Conservation (phyloP, 1,139 yeast species). For the Yamadazyma triangularis region DNA sequence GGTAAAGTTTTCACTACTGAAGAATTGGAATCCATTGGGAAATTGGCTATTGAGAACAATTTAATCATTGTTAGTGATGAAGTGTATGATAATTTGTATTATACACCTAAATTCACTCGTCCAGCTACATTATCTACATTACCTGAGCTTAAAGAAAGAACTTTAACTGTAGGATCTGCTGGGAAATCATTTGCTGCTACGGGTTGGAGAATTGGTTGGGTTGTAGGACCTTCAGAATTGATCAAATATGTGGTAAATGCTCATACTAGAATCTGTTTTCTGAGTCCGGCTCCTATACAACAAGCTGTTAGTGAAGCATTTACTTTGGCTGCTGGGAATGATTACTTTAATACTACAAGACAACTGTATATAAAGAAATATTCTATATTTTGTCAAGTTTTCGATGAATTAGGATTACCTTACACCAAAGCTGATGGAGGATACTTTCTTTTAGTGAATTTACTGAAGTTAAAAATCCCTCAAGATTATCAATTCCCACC, state of each 20-base stretch:
- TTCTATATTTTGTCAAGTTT: constrained; percentile 64
- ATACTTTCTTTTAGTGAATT: constrained; percentile 84
- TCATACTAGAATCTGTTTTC: constrained; percentile 87
- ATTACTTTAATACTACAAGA: constrained; percentile 69
- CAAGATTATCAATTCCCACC: constrained; percentile 63
- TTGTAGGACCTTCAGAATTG: constrained; percentile 80
- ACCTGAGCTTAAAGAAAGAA: constrained; percentile 73
- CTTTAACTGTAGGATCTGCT: constrained; percentile 92
- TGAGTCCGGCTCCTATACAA: constrained; percentile 91
- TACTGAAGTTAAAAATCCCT: constrained; percentile 78
- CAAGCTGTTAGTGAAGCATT: constrained; percentile 85
- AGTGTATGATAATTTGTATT: constrained; percentile 88
- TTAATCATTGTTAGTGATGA: constrained; percentile 84
- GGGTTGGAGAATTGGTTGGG: constrained; percentile 98
- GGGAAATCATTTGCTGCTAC: constrained; percentile 98
- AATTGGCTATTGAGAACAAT: constrained; percentile 78
- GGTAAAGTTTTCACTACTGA: constrained; percentile 81
- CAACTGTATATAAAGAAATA: constrained; percentile 65
- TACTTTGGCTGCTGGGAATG: constrained; percentile 50
- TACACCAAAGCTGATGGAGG: constrained; percentile 92
- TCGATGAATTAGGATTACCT: constrained; percentile 83
- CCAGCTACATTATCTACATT: constrained; percentile 67
- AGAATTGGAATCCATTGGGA: constrained; percentile 72
- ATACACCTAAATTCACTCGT: constrained; percentile 63
- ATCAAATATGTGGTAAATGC: constrained; percentile 82